phyloP scores from a whole-genome alignment of 495 filamentous ascomycete species.

The Aspergillus homomorphus region DNA sequence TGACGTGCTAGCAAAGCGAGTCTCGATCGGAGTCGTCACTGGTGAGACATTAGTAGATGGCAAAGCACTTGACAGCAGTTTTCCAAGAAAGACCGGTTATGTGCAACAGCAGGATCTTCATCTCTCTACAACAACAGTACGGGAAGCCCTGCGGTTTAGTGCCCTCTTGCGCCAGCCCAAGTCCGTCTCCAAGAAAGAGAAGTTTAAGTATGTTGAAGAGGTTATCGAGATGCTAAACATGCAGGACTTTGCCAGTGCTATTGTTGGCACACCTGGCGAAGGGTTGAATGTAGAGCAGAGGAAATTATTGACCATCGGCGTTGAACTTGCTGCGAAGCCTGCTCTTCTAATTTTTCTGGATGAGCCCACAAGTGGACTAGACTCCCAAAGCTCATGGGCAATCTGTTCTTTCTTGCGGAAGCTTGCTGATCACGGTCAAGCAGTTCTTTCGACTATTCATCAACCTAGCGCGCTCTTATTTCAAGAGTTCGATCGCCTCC shows the following conservation, averaged over 20 bases:
- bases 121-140: slow-evolving; percentile 75
- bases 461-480: slow-evolving; percentile 91
- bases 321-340: slow-evolving; percentile 88
- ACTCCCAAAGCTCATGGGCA: slow-evolving; percentile 82
- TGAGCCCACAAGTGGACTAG: slow-evolving; percentile 84
- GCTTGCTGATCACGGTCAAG: slow-evolving; percentile 81
- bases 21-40: slow-evolving; percentile 50
- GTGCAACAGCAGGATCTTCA: slow-evolving; percentile 94
- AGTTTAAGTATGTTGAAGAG: slow-evolving; percentile 49
- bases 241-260: slow-evolving; percentile 43
- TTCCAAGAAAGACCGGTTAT: slow-evolving; percentile 89
- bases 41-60: slow-evolving; percentile 57
- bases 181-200: slow-evolving; percentile 41
- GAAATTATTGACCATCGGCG: slow-evolving; percentile 85
- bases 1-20: slow-evolving; percentile 56
- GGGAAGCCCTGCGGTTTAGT: slow-evolving; percentile 78
- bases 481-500: slow-evolving; percentile 84
- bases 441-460: slow-evolving; percentile 91
- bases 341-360: slow-evolving; percentile 91
- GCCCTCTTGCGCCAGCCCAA: slow-evolving; percentile 81
- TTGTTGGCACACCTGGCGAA: slow-evolving; percentile 45
- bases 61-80: slow-evolving; percentile 61
- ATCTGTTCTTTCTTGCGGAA: slow-evolving; percentile 81
- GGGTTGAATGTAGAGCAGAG: slow-evolving; percentile 90
- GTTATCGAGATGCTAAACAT: slow-evolving; percentile 54